These are phyloP conservation scores for Exobasidium rhododendri DNA, from an alignment of 1,284 basidiomycete species.

Conservation along the genomic window DNA sequence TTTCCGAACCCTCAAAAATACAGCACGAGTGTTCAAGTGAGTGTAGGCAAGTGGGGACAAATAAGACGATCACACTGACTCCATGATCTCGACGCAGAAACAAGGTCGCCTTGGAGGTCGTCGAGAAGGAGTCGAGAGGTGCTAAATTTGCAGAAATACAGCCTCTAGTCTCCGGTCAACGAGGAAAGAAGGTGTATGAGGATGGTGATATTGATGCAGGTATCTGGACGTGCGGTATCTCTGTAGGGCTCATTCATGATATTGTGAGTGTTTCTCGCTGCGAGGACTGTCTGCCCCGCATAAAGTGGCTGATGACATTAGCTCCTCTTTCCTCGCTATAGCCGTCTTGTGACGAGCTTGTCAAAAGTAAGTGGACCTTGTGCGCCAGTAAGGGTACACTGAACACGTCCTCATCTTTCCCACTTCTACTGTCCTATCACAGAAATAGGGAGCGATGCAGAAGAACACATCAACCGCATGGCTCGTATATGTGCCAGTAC, in stretches of 20 bases:
- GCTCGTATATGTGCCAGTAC: conserved; percentile 6
- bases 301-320: background rate
- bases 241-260: conserved; percentile 78
- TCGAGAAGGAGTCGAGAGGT: conserved; percentile 75
- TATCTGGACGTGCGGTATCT: conserved; percentile 79
- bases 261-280: conserved; percentile 56
- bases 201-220: conserved; percentile 80
- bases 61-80: background rate
- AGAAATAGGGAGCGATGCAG: conserved; percentile 73
- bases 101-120: conserved; percentile 73
- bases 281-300: too few species aligned
- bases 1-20: conserved; percentile 76
- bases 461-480: conserved; percentile 63
- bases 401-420: too few species aligned
- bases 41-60: too few species aligned
- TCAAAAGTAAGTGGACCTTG: conserved; percentile 57
- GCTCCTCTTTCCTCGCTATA: conserved; percentile 17
- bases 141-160: conserved; percentile 80
- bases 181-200: conserved; percentile 77
- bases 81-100: conserved; percentile 56
- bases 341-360: conserved; percentile 74
- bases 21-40: conserved; percentile 76
- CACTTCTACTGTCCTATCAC: background rate
- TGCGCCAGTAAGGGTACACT: too few species aligned
- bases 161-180: conserved; percentile 73